A percentile compares a stretch with the other conserved stretches of the same genome.
Evolutionary conservation across 1,284 basidiomycete species (phyloP).

Genomic region (Naganishia sp.): DNA sequence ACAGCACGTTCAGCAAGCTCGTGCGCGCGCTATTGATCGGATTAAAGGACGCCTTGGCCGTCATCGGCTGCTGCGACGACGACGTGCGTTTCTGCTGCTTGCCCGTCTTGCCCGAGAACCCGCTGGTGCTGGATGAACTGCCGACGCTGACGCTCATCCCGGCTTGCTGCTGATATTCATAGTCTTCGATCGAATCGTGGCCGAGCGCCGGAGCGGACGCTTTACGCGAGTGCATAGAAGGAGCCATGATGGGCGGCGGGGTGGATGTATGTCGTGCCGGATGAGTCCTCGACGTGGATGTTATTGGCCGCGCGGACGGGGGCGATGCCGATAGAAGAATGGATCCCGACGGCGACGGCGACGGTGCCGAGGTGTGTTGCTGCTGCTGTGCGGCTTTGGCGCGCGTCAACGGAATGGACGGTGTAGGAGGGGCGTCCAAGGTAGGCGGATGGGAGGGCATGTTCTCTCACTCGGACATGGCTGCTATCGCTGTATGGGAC

Average conservation of each 20-base stretch:
- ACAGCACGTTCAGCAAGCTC: slow-evolving; percentile 23
- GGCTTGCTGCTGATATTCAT: slow-evolving; percentile 8
- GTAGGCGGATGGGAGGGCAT: slow-evolving; percentile 2
- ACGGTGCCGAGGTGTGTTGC: slow-evolving; percentile 1
- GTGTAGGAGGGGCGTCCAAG: slow-evolving; percentile 4
- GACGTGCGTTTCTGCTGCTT: slow-evolving; percentile 6
- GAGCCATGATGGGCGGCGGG: slow-evolving; percentile 16
- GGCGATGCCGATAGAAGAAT: slow-evolving; percentile 9
- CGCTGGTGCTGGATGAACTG: background rate
- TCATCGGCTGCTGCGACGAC: slow-evolving; percentile 3
- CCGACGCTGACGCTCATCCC: background rate
- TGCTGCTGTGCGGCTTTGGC: slow-evolving; percentile 15
- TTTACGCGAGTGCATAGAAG: slow-evolving; percentile 11
- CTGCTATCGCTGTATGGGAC: no score
- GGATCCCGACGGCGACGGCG: slow-evolving; percentile 1
- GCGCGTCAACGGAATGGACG: slow-evolving; percentile 18
- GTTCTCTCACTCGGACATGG: slow-evolving; percentile 5
- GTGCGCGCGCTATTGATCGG: slow-evolving; percentile 27
- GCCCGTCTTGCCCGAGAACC: background rate
- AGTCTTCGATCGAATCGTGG: slow-evolving; percentile 24
- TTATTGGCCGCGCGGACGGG: background rate
- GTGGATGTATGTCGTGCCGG: slow-evolving; percentile 1
- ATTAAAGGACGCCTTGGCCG: slow-evolving; percentile 26
- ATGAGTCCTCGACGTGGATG: slow-evolving; percentile 12
- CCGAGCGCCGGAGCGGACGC: slow-evolving; percentile 21